Percentiles rank a stretch among this genome's conserved stretches.
Conservation (phyloP, 2,329 filamentous ascomycete species). For the Ophiostoma novo-ulmi region DNA sequence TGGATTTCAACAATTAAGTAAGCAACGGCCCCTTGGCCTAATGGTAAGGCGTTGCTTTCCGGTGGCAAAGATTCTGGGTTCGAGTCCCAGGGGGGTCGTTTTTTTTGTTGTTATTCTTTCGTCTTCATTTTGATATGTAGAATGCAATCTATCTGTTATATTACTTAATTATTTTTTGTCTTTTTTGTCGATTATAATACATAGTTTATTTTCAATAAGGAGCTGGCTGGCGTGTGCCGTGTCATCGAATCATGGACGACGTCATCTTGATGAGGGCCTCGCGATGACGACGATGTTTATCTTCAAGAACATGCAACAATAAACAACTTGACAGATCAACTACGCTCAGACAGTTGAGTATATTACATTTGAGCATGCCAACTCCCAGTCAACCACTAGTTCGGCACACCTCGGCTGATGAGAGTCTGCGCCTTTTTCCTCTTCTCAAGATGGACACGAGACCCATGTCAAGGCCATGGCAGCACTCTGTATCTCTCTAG, state of each 20-base stretch:
- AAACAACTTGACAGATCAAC: not conserved
- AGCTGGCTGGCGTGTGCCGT: not conserved
- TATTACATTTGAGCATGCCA: not conserved
- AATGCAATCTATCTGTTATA: not conserved
- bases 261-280: not conserved
- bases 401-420: not conserved
- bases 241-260: not conserved
- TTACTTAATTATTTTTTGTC: not conserved
- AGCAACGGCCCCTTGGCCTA: conserved; percentile 18
- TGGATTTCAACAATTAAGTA: not conserved
- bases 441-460: not conserved
- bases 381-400: not conserved
- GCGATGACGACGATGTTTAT: not conserved
- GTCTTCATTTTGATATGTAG: too few relatives aligned
- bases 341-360: not conserved
- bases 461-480: not conserved
- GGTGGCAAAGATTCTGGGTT: conserved; percentile 19
- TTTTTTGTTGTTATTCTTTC: not conserved
- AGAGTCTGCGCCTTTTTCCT: not conserved
- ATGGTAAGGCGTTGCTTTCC: conserved; percentile 19
- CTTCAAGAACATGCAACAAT: not conserved
- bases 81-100: conserved; percentile 18
- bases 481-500: not conserved
- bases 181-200: not conserved
- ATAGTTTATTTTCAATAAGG: not conserved